Conservation (phyloP, 176 grass and related monocot species). For the Luzula sylvatica region DNA sequence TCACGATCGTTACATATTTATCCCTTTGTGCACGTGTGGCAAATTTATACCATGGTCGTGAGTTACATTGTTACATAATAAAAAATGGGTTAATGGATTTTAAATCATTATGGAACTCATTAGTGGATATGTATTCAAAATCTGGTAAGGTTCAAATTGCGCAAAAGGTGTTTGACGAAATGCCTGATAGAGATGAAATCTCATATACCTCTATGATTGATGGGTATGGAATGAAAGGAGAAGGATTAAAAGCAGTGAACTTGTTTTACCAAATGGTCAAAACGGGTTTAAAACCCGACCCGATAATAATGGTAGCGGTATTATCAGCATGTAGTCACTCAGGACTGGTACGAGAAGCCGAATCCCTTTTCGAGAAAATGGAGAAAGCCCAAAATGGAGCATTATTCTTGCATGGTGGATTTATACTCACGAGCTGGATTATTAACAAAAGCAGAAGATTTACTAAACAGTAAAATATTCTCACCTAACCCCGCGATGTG, state of each 20-base stretch:
- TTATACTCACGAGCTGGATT: slow-evolving; percentile 62
- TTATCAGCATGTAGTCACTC: slow-evolving; percentile 52
- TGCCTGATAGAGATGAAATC: slow-evolving; percentile 54
- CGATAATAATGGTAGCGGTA: slow-evolving; percentile 54
- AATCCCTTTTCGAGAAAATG: slow-evolving; percentile 50
- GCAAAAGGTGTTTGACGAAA: slow-evolving; percentile 51
- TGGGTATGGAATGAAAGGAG: slow-evolving; percentile 65
- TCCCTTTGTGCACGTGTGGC: slow-evolving; percentile 48
- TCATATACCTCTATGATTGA: slow-evolving; percentile 80
- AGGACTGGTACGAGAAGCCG: slow-evolving; percentile 53
- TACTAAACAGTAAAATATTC: slow-evolving; percentile 43
- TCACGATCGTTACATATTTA: slow-evolving; percentile 57
- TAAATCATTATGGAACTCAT: slow-evolving; percentile 56
- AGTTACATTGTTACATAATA: slow-evolving; percentile 49
- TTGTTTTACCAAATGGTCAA: slow-evolving; percentile 54
- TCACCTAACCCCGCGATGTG: slow-evolving; percentile 46
- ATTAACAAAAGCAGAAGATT: slow-evolving; percentile 38
- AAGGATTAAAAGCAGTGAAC: slow-evolving; percentile 48
- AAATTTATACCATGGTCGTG: slow-evolving; percentile 50
- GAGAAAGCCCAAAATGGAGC: slow-evolving; percentile 43
- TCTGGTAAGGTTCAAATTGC: slow-evolving; percentile 67
- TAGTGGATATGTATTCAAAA: slow-evolving; percentile 66
- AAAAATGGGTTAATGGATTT: slow-evolving; percentile 44
- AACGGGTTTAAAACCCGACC: slow-evolving; percentile 40
- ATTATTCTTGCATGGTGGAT: slow-evolving; percentile 76